Evolutionary conservation across 2,329 filamentous ascomycete species (phyloP).

Genomic region (Helicocarpus griseus): DNA sequence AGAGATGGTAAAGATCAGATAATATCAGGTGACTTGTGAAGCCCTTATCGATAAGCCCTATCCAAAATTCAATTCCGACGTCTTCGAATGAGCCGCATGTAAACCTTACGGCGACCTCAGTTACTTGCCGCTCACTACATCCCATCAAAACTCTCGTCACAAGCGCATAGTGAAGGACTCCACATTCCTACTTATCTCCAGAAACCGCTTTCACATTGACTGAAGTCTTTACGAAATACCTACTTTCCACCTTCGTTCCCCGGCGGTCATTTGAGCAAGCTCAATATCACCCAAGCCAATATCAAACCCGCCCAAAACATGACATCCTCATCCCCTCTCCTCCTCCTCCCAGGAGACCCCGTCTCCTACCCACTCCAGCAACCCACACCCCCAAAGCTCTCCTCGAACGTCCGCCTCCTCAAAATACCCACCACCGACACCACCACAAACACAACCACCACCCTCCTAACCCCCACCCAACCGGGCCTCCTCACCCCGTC

Average conservation of each 20-base stretch:
- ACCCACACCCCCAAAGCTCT: slow-evolving; percentile 62
- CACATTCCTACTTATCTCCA: no score
- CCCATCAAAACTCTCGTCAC: no score
- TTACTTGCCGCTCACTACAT: neutral
- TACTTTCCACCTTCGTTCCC: no score
- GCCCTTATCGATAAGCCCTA: slow-evolving; percentile 2
- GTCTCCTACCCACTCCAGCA: slow-evolving; percentile 54
- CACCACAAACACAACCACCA: slow-evolving; percentile 58
- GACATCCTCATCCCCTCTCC: slow-evolving; percentile 36
- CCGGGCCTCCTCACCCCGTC: slow-evolving; percentile 30
- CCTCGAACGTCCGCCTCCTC: slow-evolving; percentile 73
- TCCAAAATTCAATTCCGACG: neutral
- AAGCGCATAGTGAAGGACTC: no score
- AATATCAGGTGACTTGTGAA: neutral
- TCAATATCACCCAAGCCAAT: neutral
- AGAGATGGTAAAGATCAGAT: neutral
- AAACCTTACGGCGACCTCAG: neutral
- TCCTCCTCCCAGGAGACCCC: slow-evolving; percentile 75
- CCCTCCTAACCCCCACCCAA: slow-evolving; percentile 41
- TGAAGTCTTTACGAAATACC: no score
- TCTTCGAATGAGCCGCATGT: neutral
- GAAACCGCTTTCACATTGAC: no score
- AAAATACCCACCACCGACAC: slow-evolving; percentile 54
- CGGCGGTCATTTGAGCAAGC: neutral
- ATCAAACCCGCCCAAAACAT: neutral